Base-by-base conservation (phyloP, 345 rosid species). In the Ceriops decandra region DNA sequence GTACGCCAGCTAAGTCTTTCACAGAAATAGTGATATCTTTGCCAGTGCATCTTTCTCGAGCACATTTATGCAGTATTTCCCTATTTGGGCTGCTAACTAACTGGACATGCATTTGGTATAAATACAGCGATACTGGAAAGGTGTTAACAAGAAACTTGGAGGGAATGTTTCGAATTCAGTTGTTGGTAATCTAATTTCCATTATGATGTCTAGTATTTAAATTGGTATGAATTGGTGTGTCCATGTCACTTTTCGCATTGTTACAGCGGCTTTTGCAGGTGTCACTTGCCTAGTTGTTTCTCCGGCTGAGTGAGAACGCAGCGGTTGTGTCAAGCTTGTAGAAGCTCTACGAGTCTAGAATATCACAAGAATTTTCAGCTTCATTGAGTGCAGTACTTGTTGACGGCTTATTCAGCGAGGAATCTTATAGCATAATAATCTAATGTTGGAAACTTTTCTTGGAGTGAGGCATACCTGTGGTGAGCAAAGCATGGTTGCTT, bases 111-210 rank as follows among this genome's bases (percentile, higher is more conserved):
- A 47, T 30, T 67, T 31, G 9, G 0, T 19, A 20, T 64, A 19
- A 49, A 67, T 80, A 79, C 79, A 93, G 90, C 89, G 86, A 81
- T 70, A 81, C 38, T 93, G 96, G 96, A 85, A 74, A 70, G 76
- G 61, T 1, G 67, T 76, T 72, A 86, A 86, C 0, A 92, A 88
- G 71, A 84, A 74, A 75, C 76, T 82, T 22, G 85, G 93, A 57
- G 92, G 97, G 62, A 86, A 83, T 60, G 84, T 86, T 42, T 74
- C 89, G 5, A 85, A 78, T 59, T 77, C 90, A 0, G 75, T 83
- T 64, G 62, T 76, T 32, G 96, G 88, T 87, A 76, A 62, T 52
- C 62, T 46, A 31, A 26, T 54, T 10, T 35, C 11, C 21, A 27
- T 31, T n/a, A 8, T 17, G 0, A 8, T 51, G 2, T 31, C 7